Evolutionary conservation across 805 yeast genomes (phyloP).

Genomic region (Candida maltosa): DNA sequence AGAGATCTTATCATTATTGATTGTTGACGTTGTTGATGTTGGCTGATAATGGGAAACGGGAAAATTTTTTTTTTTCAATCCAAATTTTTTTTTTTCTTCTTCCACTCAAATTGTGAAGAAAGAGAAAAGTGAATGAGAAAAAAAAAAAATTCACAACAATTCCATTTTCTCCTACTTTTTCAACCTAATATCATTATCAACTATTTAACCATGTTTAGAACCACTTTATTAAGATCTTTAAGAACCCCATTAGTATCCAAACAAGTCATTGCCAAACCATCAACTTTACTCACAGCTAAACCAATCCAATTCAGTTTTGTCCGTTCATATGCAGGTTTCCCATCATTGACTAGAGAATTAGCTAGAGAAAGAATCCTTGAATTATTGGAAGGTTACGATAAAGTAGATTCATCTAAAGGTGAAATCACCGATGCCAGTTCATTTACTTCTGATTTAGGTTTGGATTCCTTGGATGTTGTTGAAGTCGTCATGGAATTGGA

Average conservation of each 20-base stretch:
- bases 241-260: constrained; percentile 15
- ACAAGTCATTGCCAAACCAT: constrained; percentile 12
- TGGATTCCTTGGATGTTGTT: constrained; percentile 46
- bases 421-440: constrained; percentile 35
- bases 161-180: no score
- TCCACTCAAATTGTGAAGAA: constrained; percentile 3
- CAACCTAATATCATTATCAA: no score
- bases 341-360: constrained; percentile 59
- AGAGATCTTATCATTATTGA: constrained; percentile 17
- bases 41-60: no score
- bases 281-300: neutral
- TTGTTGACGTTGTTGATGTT: neutral
- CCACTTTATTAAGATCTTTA: constrained; percentile 21
- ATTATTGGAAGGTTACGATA: constrained; percentile 62
- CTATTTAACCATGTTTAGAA: constrained; percentile 27
- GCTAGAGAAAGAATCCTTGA: constrained; percentile 62
- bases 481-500: constrained; percentile 47
- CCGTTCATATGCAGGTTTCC: constrained; percentile 52
- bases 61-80: constrained; percentile 6
- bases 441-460: constrained; percentile 40
- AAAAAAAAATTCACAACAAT: neutral
- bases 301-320: constrained; percentile 10
- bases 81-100: constrained; percentile 2
- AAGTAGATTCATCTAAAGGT: constrained; percentile 39
- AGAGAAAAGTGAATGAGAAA: constrained; percentile 1